Conservation (phyloP, 1,139 yeast species). For the Nakaseomyces glabratus region DNA sequence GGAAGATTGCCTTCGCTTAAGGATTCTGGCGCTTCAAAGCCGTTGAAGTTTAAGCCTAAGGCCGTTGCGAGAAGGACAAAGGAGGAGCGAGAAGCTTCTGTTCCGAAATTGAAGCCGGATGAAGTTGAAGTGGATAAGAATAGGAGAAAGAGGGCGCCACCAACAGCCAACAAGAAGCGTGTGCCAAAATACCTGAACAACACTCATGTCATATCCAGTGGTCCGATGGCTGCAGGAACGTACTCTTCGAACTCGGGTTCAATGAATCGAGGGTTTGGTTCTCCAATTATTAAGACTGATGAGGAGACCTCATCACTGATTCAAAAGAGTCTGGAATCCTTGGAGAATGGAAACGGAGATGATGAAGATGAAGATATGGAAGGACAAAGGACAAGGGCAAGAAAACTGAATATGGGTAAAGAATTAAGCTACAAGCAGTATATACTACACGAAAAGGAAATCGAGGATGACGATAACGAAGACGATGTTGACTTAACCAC, state of each 20-base stretch:
- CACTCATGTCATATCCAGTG: conserved; percentile 60
- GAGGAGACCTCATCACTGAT: conserved; percentile 22
- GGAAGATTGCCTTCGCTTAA: conserved; percentile 31
- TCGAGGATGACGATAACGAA: conserved; percentile 32
- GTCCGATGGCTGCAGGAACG: conserved; percentile 63
- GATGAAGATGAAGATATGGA: conserved; percentile 13
- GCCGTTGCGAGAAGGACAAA: conserved; percentile 72
- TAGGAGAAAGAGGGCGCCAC: conserved; percentile 30
- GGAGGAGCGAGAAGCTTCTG: conserved; percentile 72
- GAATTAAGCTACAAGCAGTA: conserved; percentile 35
- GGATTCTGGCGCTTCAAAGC: conserved; percentile 32
- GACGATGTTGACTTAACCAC: conserved; percentile 20
- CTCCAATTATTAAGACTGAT: conserved; percentile 22
- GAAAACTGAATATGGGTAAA: conserved; percentile 50
- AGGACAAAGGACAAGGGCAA: conserved; percentile 31
- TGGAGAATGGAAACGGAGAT: conserved; percentile 23
- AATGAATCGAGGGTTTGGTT: conserved; percentile 24
- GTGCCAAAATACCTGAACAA: conserved; percentile 42
- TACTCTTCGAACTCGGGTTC: conserved; percentile 32
- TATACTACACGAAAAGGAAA: conserved; percentile 4
- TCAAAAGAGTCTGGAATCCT: conserved; percentile 27
- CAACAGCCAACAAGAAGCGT: conserved; percentile 37
- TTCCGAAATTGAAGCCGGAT: conserved; percentile 46
- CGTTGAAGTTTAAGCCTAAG: conserved; percentile 70
- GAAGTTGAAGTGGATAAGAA: conserved; percentile 26